Conservation (phyloP, 73 alveolate genomes). For the Paramecium caudatum region DNA sequence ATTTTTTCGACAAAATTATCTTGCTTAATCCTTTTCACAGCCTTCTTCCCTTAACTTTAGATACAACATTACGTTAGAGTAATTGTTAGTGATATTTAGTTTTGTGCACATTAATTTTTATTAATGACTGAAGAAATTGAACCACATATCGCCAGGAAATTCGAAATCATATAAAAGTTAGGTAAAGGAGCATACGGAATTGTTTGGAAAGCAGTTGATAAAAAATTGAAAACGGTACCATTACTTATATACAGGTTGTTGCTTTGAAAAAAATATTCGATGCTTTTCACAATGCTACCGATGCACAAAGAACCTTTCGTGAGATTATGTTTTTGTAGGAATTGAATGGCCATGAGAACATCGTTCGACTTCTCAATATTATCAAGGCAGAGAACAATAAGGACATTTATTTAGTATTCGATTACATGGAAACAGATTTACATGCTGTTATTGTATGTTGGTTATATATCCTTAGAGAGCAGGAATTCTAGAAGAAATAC, state of each 20-base stretch:
- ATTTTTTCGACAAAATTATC: constrained; percentile 17
- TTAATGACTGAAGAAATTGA: constrained; percentile 90
- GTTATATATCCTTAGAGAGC: constrained; percentile 82
- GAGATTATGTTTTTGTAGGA: constrained; percentile 91
- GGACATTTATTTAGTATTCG: constrained; percentile 95
- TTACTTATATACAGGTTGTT: constrained; percentile 78
- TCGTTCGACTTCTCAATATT: constrained; percentile 93
- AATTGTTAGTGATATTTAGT: constrained; percentile 10
- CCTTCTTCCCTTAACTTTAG: constrained; percentile 52
- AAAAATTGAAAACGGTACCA: constrained; percentile 71
- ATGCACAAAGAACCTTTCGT: constrained; percentile 93
- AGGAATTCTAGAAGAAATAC: constrained; percentile 93
- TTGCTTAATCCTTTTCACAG: constrained; percentile 13
- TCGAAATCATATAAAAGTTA: constrained; percentile 87
- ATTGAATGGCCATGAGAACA: constrained; percentile 94
- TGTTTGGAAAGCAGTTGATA: constrained; percentile 95
- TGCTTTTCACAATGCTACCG: constrained; percentile 94
- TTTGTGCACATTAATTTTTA: constrained; percentile 46
- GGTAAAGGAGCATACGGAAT: constrained; percentile 97
- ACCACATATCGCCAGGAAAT: constrained; percentile 86
- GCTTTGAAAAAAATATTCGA: constrained; percentile 92
- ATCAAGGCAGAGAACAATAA: constrained; percentile 96
- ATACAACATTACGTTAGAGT: constrained; percentile 3
- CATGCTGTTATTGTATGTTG: constrained; percentile 94
- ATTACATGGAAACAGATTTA: constrained; percentile 98